These are phyloP conservation scores for Zygoascus hellenicus DNA, from an alignment of 1,139 yeast genomes.

Conservation along the genomic window DNA sequence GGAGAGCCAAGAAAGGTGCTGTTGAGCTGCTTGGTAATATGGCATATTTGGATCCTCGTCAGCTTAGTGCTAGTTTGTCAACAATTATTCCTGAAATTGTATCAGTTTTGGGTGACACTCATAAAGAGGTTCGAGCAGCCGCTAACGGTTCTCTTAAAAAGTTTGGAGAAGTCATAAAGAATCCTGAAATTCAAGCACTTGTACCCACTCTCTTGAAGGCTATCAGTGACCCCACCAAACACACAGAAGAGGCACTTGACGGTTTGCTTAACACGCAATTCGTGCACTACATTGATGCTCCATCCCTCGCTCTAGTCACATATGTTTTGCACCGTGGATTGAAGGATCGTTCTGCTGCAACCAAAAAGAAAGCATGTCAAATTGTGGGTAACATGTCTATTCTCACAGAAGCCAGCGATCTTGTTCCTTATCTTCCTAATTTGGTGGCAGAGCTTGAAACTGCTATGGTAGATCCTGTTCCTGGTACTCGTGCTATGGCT, in stretches of 20 bases:
- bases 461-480: constrained; percentile 98
- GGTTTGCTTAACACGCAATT: constrained; percentile 85
- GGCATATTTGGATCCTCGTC: constrained; percentile 97
- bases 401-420: constrained; percentile 80
- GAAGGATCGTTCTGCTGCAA: constrained; percentile 85
- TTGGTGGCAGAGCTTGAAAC: constrained; percentile 77
- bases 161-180: constrained; percentile 95
- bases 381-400: constrained; percentile 98
- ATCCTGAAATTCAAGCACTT: constrained; percentile 88
- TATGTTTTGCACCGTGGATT: constrained; percentile 95
- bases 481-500: constrained; percentile 94
- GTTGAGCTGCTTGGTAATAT: constrained; percentile 93
- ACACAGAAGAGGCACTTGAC: constrained; percentile 84
- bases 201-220: constrained; percentile 91
- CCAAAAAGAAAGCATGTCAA: constrained; percentile 92
- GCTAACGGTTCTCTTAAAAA: constrained; percentile 84
- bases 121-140: constrained; percentile 92
- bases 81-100: constrained; percentile 94
- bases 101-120: constrained; percentile 89
- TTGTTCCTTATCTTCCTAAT: constrained; percentile 73
- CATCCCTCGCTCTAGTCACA: constrained; percentile 89
- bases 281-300: constrained; percentile 96
- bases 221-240: constrained; percentile 89
- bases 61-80: constrained; percentile 81
- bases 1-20: constrained; percentile 97